These are phyloP conservation scores for Capronia coronata DNA, from an alignment of 2,329 filamentous ascomycete species.

Conservation along the genomic window DNA sequence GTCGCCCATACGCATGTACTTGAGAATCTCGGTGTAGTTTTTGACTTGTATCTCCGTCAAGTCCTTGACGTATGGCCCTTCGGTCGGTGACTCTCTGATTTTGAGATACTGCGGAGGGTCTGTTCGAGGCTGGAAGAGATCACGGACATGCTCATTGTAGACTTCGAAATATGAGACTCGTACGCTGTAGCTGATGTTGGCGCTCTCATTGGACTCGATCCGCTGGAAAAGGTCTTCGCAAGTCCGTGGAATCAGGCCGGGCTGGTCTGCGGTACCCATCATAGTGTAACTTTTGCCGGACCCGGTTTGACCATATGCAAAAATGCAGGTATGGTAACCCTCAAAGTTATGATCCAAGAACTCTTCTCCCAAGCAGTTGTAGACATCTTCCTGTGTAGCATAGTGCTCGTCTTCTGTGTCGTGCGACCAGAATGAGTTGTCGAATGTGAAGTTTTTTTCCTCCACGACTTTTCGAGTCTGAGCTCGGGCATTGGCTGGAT, in stretches of 20 bases:
- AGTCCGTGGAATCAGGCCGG: slow-evolving; percentile 87
- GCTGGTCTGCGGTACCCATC: slow-evolving; percentile 83
- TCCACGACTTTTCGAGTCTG: slow-evolving; percentile 70
- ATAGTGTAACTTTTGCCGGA: slow-evolving; percentile 97
- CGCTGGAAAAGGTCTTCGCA: slow-evolving; percentile 94
- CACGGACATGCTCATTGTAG: slow-evolving; percentile 97
- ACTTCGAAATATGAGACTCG: slow-evolving; percentile 98
- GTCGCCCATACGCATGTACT: slow-evolving; percentile 86
- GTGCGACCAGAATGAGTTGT: slow-evolving; percentile 98
- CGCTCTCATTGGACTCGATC: slow-evolving; percentile 75
- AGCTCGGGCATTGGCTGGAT: slow-evolving; percentile 45
- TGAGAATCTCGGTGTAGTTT: slow-evolving; percentile 77
- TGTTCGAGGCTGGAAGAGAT: slow-evolving; percentile 74
- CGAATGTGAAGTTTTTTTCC: slow-evolving; percentile 89
- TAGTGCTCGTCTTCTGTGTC: slow-evolving; percentile 73
- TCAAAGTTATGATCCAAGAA: slow-evolving; percentile 99
- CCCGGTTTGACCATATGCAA: slow-evolving; percentile 95
- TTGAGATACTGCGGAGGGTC: slow-evolving; percentile 87
- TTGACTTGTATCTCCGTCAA: slow-evolving; percentile 88
- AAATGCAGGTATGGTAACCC: slow-evolving; percentile 98
- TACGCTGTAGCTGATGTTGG: slow-evolving; percentile 93
- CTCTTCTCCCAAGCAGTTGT: slow-evolving; percentile 88
- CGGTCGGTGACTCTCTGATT: slow-evolving; percentile 88
- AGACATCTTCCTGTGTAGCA: slow-evolving; percentile 85
- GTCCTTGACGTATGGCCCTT: slow-evolving; percentile 95